Base-by-base conservation (phyloP, 1,284 basidiomycete species). In the Exsudoporus floridanus region DNA sequence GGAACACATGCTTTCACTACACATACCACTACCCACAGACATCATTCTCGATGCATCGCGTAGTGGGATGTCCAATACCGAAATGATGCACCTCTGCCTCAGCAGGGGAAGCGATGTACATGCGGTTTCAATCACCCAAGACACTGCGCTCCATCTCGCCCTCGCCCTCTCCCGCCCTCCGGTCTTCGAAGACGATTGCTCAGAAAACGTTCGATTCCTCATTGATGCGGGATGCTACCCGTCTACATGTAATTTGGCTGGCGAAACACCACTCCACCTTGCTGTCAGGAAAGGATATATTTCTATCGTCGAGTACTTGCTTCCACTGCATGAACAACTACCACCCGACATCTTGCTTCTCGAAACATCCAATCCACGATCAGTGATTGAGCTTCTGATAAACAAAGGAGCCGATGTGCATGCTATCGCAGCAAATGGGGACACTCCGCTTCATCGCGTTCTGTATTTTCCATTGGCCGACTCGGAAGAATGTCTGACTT, bases 71-170 rank as follows among this genome's bases (percentile, higher is more conserved):
- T 3, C 14, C 5, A 54, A 12, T 31, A 9, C 30, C 6, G 10
- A 13, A 25, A 52, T 50, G 49, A 47, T 54, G 14, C 52, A 8
- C 14, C 25, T 51, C 30, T 54, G 25, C 1, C 41, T 51, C 14
- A 12, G 9, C 8, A 54, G 4, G 30, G 38, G 40, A 4, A 28
- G 51, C 28, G 8, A 46, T 18, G 30, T 34, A n/a, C 6, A 34
- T 19, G 12, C 13, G 7, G 5, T 21, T 33, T 48, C 51, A 4
- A 19, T 40, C 5, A 7, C 7, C 0, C 40, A 12, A 9, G 12
- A 54, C 18, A 54, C 23, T 14, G 14, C 23, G 1, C 40, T 51
- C 4, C 52, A 51, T 54, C 4, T 9, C 5, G 13, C 28, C 23
- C 7, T 45, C 27, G 8, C 27, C 27, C 27, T 9, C 27, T 28